Base-by-base conservation (phyloP, 1,139 yeast genomes). In the Saccharomyces hybrid region DNA sequence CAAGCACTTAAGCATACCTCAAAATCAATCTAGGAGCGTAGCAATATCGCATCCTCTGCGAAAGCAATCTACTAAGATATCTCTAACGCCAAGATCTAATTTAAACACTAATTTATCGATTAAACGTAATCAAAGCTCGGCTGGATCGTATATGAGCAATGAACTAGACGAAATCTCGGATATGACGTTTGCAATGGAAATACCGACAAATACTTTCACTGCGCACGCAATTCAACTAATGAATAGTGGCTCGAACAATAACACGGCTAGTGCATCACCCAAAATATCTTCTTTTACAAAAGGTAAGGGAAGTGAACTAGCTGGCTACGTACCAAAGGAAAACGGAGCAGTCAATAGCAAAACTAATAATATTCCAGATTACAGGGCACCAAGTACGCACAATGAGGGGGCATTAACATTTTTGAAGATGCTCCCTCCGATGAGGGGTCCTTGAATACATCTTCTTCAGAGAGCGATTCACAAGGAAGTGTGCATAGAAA, bases 401-500 rank as follows among this genome's bases (percentile, higher is more conserved):
- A 58, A 56, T 14, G 61, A 56, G 34, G 56, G 1, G 38, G 29
- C 12, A 57, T 63, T 12, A 64, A 64, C 47, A 66, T 66, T 6
- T 68, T 67, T 56, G 71, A 68, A 54, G 70, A 68, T 57, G 66
- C 67, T 1, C 61, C 65, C 11, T 56, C 57, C 14, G 69, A 65
- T 51, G 52, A 61, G 6, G 62, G 62, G 6, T 61, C 66, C 4
- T 56, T 61, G 11, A 56, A 63, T 2, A 58, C 67, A 3, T 58
- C 65, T 4, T 62, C 68, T 2, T 60, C 65, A 2, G 61, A 58
- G 24, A 49, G 51, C 26, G 66, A 58, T 34, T 61, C 65, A 2
- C 60, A 59, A 32, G 58, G 56, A 2, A 63, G 61, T 32, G 58
- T 62, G 31, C 69, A 64, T 49, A 61, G 66, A 41, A 68, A 67